Conservation (phyloP, 2,329 filamentous ascomycete species). For the Erysiphe pulchra region DNA sequence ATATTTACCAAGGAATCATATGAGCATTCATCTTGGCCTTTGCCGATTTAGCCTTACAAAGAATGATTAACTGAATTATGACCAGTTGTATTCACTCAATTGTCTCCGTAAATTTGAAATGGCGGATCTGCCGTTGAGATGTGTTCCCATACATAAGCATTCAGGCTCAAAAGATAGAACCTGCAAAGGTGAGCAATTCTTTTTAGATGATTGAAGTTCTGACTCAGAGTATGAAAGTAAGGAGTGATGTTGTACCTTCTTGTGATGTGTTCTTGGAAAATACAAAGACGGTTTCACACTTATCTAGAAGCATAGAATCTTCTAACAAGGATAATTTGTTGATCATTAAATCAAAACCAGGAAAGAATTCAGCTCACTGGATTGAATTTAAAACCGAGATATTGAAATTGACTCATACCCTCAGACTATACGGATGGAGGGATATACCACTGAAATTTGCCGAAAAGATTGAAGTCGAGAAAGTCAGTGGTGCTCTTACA, state of each 20-base stretch:
- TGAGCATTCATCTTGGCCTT: no score
- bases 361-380: constrained; percentile 58
- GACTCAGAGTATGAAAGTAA: constrained; percentile 68
- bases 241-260: constrained; percentile 59
- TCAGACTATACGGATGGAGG: constrained; percentile 79
- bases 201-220: constrained; percentile 25
- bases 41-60: no score
- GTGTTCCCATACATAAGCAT: neutral
- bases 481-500: constrained; percentile 74
- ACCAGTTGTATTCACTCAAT: no score
- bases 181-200: neutral
- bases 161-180: neutral
- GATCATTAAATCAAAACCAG: constrained; percentile 20
- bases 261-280: constrained; percentile 77
- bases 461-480: constrained; percentile 41
- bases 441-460: constrained; percentile 49
- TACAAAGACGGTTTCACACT: constrained; percentile 62
- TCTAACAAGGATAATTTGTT: constrained; percentile 17
- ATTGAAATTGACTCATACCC: constrained; percentile 64
- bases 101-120: no score
- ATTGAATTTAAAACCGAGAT: constrained; percentile 77
- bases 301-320: constrained; percentile 21
- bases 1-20: no score
- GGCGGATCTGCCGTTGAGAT: neutral
- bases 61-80: no score